Evolutionary conservation across 176 grass and related monocot genomes (phyloP), one percentile per base, ranked within the genome.

Genomic region (Ensete ventricosum): DNA sequence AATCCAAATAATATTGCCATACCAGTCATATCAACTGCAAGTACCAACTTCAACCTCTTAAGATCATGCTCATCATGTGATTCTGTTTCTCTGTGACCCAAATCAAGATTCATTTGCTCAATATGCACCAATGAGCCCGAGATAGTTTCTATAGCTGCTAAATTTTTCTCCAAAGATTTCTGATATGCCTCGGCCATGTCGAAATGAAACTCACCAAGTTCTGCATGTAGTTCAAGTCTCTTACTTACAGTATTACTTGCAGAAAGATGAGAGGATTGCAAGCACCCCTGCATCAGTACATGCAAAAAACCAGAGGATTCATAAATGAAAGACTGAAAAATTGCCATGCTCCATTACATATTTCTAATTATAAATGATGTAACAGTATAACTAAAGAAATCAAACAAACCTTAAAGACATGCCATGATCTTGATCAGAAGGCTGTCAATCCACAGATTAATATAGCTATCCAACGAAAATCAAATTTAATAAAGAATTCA

Each of bases 161-260:
- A 81, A 26, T 54, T 73, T 84, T 90, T 88, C 52, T 85, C 88
- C 62, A 79, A 73, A 13, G 77, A 85, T 74, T 83, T 75, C 79
- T 91, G 88, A 73, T 81, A 69, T 24, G 75, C 76, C 21, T 83
- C 74, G 72, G 55, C 72, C 76, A 75, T 82, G 70, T 84, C 52
- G 66, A 97, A 79, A 22, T 85, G 86, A 69, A 97, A 79, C 71
- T 93, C 80, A 59, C 80, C 84, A 71, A 97, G 77, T 65, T 83
- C 79, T 64, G 67, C 83, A 66, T 87, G 85, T 73, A 97, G 20
- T 84, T 87, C 74, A 77, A 83, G 58, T 83, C 77, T 86, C 84
- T 75, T 81, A 63, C 88, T 86, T 76, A 77, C 80, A 78, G 78
- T 70, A 81, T 97, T 93, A 85, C 79, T 91, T 79, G 88, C 79